A percentile compares a stretch with the other conserved stretches of the same genome.
Conservation (phyloP, 495 filamentous ascomycete genomes). For the Lasiosphaeria ovina region DNA sequence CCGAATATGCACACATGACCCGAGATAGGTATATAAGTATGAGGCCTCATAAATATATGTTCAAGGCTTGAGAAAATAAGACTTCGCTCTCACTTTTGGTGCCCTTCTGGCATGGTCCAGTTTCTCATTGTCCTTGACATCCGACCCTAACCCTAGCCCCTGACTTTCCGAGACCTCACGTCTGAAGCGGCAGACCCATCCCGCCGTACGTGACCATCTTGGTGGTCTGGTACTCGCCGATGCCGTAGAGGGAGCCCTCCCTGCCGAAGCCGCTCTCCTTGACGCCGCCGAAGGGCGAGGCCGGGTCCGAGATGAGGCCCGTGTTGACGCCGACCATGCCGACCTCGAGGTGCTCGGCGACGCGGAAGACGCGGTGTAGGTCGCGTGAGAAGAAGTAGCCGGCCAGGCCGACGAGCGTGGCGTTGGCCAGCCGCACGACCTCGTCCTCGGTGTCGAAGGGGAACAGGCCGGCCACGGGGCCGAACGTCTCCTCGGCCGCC, state of each 20-base stretch:
- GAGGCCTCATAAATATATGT: no score
- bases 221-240: constrained; percentile 81
- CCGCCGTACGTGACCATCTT: constrained; percentile 89
- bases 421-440: constrained; percentile 76
- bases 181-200: constrained; percentile 59
- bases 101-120: no score
- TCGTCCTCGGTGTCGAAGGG: constrained; percentile 80
- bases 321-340: constrained; percentile 91
- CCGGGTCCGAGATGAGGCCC: constrained; percentile 77
- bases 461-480: constrained; percentile 81
- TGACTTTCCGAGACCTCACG: neutral
- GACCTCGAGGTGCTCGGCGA: constrained; percentile 82
- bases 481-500: constrained; percentile 82
- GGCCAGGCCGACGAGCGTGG: constrained; percentile 73
- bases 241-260: constrained; percentile 88
- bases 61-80: no score
- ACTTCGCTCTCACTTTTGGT: no score
- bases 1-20: no score
- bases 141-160: no score
- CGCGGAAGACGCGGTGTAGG: constrained; percentile 65
- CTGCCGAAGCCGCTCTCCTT: constrained; percentile 91
- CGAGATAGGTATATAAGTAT: no score
- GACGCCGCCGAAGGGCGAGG: constrained; percentile 86
- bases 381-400: constrained; percentile 86
- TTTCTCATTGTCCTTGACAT: no score